A percentile compares a stretch with the other conserved stretches of the same genome.
phyloP scores from a whole-genome alignment of 495 filamentous ascomycete genomes.

The Cladorrhinum samala region DNA sequence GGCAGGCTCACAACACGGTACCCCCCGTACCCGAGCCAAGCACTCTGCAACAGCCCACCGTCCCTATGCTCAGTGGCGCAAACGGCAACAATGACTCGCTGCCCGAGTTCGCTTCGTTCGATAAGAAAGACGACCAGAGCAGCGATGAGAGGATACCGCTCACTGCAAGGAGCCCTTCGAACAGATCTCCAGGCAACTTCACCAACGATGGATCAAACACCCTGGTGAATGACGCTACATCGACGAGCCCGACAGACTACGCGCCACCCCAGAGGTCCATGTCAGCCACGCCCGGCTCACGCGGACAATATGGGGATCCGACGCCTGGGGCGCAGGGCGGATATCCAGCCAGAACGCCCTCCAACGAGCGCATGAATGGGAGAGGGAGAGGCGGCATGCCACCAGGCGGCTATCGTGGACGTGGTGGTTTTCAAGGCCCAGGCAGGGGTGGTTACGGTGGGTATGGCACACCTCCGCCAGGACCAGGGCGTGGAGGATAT shows the following conservation, averaged over 20 bases:
- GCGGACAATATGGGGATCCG: conserved; percentile 67
- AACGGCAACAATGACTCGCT: conserved; percentile 51
- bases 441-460: conserved; percentile 35
- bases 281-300: conserved; percentile 30
- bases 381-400: conserved; percentile 47
- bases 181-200: conserved; percentile 37
- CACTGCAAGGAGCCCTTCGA: conserved; percentile 56
- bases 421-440: conserved; percentile 43
- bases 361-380: conserved; percentile 53
- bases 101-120: conserved; percentile 73
- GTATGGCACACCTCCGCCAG: conserved; percentile 28
- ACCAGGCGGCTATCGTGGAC: conserved; percentile 46
- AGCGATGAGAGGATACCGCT: conserved; percentile 82
- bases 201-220: conserved; percentile 27
- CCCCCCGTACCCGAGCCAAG: conserved; percentile 31
- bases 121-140: conserved; percentile 53
- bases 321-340: conserved; percentile 43
- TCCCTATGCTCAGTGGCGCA: conserved; percentile 48
- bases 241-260: conserved; percentile 27
- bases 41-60: conserved; percentile 49
- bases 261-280: conserved; percentile 25
- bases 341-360: conserved; percentile 54
- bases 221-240: conserved; percentile 24
- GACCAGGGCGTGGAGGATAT: conserved; percentile 33
- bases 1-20: conserved; percentile 50